Conservation (phyloP, 306 rosid genomes). For the Ormosia emarginata region DNA sequence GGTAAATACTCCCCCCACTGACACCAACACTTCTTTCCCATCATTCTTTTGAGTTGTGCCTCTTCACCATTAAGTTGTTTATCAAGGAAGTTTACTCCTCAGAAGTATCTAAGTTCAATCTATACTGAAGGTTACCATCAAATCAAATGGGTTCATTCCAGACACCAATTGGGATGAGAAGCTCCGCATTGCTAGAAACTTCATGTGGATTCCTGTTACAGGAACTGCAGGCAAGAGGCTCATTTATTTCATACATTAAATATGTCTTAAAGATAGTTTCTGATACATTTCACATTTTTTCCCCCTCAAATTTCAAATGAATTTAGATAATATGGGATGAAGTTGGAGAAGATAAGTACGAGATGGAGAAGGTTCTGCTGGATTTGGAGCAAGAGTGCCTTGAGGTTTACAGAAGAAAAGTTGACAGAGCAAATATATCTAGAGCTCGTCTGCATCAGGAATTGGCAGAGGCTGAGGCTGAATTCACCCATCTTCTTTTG, state of each 20-base stretch:
- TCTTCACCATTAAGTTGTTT: constrained; percentile 36
- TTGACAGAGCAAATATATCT: constrained; percentile 76
- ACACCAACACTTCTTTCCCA: constrained; percentile 53
- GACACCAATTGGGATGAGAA: constrained; percentile 70
- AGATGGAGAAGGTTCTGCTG: constrained; percentile 80
- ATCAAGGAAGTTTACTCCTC: constrained; percentile 28
- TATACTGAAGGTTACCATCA: constrained; percentile 23
- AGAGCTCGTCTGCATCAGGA: constrained; percentile 93
- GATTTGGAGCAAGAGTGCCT: constrained; percentile 93
- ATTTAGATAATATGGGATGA: constrained; percentile 94
- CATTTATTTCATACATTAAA: background rate
- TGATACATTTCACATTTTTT: constrained; percentile 9
- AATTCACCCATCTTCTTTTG: constrained; percentile 89
- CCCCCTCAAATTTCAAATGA: constrained; percentile 10
- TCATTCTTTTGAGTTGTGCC: constrained; percentile 22
- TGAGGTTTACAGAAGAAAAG: constrained; percentile 79
- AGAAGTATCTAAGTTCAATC: constrained; percentile 29
- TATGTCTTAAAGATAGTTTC: background rate
- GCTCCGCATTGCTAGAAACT: constrained; percentile 71
- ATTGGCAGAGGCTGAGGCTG: constrained; percentile 96
- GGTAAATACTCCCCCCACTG: constrained; percentile 38
- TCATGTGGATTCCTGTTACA: constrained; percentile 88
- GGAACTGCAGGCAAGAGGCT: constrained; percentile 81
- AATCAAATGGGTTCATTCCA: constrained; percentile 70
- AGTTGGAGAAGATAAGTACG: constrained; percentile 89